Base-by-base conservation (phyloP, 495 filamentous ascomycete genomes). In the Paragyromitra xinjiangensis region DNA sequence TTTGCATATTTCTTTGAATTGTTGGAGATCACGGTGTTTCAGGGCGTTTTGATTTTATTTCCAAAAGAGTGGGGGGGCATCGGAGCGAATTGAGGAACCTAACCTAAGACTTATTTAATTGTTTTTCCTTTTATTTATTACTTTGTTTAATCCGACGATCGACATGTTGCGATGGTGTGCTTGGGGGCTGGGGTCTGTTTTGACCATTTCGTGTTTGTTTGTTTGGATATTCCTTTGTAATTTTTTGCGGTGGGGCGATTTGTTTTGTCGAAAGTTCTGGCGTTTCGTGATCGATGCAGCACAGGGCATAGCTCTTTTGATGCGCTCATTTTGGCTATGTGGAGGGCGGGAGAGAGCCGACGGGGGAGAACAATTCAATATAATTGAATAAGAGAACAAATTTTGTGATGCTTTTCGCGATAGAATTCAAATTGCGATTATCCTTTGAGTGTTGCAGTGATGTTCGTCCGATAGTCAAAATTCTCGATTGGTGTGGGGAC, bases 41-140 rank as follows among this genome's bases (percentile, higher is more conserved):
- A 48, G 61, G 69, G 74, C 69, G 69, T 77, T 77, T 66, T 73
- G 39, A 71, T 73, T 75, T 58, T 65, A 55, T 50, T 76, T 71
- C 45, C 59, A 48, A 77, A 77, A 76, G 50, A 71, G 69, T 56
- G 69, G 74, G 42, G 42, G 74, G 29, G 74, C 61, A 77, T 77
- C 50, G 68, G 74, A 77, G 61, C 40, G 66, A 39, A 72, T 64
- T 50, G 9, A 48, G 48, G 48, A 26, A 65, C 51, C 59, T 73
- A 53, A 61, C 67, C 64, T 65, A 73, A 48, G 62, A 61, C 29
- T 62, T 66, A 64, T 75, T 65, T 73, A 77, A 40, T 63, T 76
- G 40, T 72, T 71, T 8, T 51, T 59, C 50, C 26, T 8, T 45
- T 65, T 44, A 63, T 63, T 63, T 37, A 65, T 63, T 68, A 63